Conservation (phyloP, 2,329 filamentous ascomycete genomes). For the Aspergillus sp. region DNA sequence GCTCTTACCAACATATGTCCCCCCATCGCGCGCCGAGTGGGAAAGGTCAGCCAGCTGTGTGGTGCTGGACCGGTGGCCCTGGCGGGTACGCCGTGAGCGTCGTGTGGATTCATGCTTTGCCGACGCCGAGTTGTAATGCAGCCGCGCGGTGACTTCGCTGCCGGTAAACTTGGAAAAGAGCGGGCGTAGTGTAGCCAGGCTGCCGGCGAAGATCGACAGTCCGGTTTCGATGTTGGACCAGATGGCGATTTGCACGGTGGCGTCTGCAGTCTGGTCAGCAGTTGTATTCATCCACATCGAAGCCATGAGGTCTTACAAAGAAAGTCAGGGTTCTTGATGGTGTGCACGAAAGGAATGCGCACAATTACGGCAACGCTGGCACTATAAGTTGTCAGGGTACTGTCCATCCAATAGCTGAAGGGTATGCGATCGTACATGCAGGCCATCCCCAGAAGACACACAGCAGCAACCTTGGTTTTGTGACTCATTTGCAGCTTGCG, state of each 20-base stretch:
- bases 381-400: slow-evolving; percentile 6
- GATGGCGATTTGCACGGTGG: slow-evolving; percentile 17
- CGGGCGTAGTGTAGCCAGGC: slow-evolving; percentile 18
- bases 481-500: slow-evolving; percentile 20
- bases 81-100: not conserved
- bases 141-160: not conserved
- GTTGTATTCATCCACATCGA: too few relatives aligned
- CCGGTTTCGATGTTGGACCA: slow-evolving; percentile 23
- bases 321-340: slow-evolving; percentile 13
- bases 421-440: slow-evolving; percentile 13
- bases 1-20: not conserved
- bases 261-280: slow-evolving; percentile 5
- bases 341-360: slow-evolving; percentile 15
- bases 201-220: slow-evolving; percentile 20
- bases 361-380: slow-evolving; percentile 19
- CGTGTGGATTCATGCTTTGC: not conserved
- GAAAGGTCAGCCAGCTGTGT: not conserved
- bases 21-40: not conserved
- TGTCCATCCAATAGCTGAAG: not conserved
- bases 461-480: slow-evolving; percentile 16
- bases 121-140: slow-evolving; percentile 1
- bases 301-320: slow-evolving; percentile 13
- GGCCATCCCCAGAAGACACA: slow-evolving; percentile 18
- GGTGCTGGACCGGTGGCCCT: not conserved
- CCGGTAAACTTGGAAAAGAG: slow-evolving; percentile 9